Conservation (phyloP, 495 filamentous ascomycete genomes). For the Talaromyces wortmannii region DNA sequence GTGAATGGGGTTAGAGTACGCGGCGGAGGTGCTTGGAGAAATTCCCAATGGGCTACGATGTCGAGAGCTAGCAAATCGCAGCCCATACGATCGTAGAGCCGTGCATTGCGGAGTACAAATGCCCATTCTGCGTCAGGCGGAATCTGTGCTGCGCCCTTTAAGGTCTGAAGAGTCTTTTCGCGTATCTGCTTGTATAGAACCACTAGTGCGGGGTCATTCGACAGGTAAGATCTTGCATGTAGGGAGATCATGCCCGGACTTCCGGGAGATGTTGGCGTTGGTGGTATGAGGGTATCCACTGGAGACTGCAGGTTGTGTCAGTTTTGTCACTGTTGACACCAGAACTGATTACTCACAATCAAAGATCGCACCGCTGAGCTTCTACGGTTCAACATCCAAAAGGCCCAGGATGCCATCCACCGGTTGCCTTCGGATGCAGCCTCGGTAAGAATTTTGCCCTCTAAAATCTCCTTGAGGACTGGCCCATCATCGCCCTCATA, state of each 20-base stretch:
- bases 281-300: slow-evolving; percentile 58
- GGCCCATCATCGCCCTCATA: slow-evolving; percentile 83
- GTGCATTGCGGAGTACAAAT: slow-evolving; percentile 83
- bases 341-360: slow-evolving; percentile 34
- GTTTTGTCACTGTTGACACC: slow-evolving; percentile 1
- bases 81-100: slow-evolving; percentile 90
- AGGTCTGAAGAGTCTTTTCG: slow-evolving; percentile 76
- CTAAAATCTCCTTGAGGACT: slow-evolving; percentile 64
- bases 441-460: slow-evolving; percentile 71
- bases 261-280: slow-evolving; percentile 37
- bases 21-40: slow-evolving; percentile 46
- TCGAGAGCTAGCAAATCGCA: slow-evolving; percentile 91
- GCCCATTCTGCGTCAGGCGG: slow-evolving; percentile 75
- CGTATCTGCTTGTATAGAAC: slow-evolving; percentile 83
- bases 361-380: slow-evolving; percentile 86
- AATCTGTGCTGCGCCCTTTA: slow-evolving; percentile 78
- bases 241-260: slow-evolving; percentile 40
- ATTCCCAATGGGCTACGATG: slow-evolving; percentile 78
- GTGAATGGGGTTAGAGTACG: slow-evolving; percentile 22
- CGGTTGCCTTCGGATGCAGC: slow-evolving; percentile 78
- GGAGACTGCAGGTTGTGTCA: slow-evolving; percentile 49
- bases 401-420: slow-evolving; percentile 94
- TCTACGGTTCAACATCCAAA: slow-evolving; percentile 79
- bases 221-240: slow-evolving; percentile 70
- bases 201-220: slow-evolving; percentile 83